Evolutionary conservation across 2,329 filamentous ascomycete species (phyloP).

Genomic region (Sclerotiophoma versabilis): DNA sequence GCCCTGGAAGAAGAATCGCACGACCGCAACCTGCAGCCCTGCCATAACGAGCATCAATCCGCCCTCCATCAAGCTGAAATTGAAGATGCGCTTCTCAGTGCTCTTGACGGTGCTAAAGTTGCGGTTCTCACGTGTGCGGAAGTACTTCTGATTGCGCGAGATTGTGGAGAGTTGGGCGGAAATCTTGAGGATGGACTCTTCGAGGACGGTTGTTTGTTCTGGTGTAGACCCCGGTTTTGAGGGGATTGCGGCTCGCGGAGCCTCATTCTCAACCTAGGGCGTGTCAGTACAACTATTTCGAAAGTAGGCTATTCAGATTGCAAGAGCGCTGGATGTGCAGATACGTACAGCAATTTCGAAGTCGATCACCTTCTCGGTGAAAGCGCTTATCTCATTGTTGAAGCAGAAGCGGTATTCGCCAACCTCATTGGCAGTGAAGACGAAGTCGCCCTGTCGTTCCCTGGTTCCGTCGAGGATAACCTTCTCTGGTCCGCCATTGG

Average conservation of each 20-base stretch:
- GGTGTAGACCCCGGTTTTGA: constrained; percentile 86
- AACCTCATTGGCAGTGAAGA: constrained; percentile 87
- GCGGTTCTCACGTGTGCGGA: constrained; percentile 96
- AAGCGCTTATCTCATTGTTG: constrained; percentile 97
- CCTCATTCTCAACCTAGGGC: constrained; percentile 92
- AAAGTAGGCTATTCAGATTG: not conserved
- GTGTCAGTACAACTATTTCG: not conserved
- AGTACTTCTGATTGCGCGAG: constrained; percentile 98
- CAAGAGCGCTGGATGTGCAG: not conserved
- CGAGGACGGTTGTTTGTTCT: constrained; percentile 86
- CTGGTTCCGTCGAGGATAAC: constrained; percentile 85
- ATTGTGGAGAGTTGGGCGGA: constrained; percentile 93
- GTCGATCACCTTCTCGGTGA: constrained; percentile 96
- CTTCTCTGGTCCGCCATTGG: constrained; percentile 59
- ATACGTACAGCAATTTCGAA: constrained; percentile 90
- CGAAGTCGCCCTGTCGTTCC: constrained; percentile 95
- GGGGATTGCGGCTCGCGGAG: constrained; percentile 75
- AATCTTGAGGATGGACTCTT: constrained; percentile 95
- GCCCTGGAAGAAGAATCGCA: constrained; percentile 98
- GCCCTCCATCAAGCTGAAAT: constrained; percentile 94
- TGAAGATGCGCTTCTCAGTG: constrained; percentile 94
- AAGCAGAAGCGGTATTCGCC: constrained; percentile 99
- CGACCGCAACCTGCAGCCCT: constrained; percentile 93
- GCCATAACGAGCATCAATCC: constrained; percentile 94
- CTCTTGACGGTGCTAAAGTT: constrained; percentile 98